Conservation (phyloP, 225 moss, liverwort and hornwort genomes). For the Thuidium tamariscinum region DNA sequence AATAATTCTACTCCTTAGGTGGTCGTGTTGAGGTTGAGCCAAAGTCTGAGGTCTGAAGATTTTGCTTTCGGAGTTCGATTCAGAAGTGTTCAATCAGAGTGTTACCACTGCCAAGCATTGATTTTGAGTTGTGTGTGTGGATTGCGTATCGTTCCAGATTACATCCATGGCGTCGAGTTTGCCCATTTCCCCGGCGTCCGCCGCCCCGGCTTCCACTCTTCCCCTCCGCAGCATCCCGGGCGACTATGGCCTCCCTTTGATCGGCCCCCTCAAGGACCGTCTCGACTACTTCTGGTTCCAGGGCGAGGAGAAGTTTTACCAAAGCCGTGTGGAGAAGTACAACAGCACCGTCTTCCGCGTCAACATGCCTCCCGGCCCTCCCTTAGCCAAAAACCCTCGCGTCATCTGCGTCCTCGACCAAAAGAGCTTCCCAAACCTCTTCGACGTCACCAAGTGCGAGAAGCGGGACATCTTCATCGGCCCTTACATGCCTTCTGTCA, state of each 20-base stretch:
- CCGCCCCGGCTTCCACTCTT: not conserved
- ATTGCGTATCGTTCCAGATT: not conserved
- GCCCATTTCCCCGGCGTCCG: not conserved
- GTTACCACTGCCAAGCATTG: not conserved
- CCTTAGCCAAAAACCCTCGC: slow-evolving; percentile 9
- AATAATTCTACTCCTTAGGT: not conserved
- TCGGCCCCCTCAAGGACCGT: slow-evolving; percentile 44
- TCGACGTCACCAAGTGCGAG: slow-evolving; percentile 48
- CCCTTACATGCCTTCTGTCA: slow-evolving; percentile 20
- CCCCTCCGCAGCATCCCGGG: slow-evolving; percentile 43
- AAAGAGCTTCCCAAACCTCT: slow-evolving; percentile 50
- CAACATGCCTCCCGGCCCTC: slow-evolving; percentile 54
- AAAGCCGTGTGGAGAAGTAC: slow-evolving; percentile 38
- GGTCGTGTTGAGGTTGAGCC: not conserved
- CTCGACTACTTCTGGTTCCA: slow-evolving; percentile 54
- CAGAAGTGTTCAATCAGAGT: not conserved
- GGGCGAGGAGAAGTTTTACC: slow-evolving; percentile 36
- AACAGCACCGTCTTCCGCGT: slow-evolving; percentile 57
- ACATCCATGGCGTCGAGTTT: slow-evolving; percentile 8
- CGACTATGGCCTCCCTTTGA: slow-evolving; percentile 25
- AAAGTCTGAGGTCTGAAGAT: not conserved
- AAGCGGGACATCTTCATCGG: slow-evolving; percentile 47
- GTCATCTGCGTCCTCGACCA: slow-evolving; percentile 44
- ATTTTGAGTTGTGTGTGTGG: not conserved
- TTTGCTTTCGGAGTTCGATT: not conserved